Evolutionary conservation across 202 grass and related monocot species (phyloP).

Genomic region (Schoenoplectus triqueter): DNA sequence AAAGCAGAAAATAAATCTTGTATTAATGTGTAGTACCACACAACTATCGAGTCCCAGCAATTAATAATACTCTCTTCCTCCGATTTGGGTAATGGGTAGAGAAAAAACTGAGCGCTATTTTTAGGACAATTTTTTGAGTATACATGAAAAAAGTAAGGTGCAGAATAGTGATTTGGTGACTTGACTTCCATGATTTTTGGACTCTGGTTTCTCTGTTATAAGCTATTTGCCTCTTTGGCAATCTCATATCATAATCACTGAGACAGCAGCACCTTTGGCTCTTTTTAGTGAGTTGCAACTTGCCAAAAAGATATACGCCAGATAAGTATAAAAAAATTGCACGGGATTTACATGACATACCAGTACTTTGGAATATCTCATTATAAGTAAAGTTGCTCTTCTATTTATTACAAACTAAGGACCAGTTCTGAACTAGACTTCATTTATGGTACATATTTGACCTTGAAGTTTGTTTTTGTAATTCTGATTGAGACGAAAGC

Average conservation of each 20-base stretch:
- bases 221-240: not conserved
- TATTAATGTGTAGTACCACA: not conserved
- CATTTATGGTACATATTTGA: conserved; percentile 29
- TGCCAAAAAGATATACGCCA: not conserved
- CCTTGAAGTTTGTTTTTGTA: not conserved
- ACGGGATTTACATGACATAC: not conserved
- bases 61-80: too few relatives aligned
- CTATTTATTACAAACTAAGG: not conserved
- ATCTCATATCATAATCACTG: not conserved
- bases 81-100: too few relatives aligned
- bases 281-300: not conserved
- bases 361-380: not conserved
- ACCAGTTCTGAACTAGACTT: not conserved
- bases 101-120: not conserved
- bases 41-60: too few relatives aligned
- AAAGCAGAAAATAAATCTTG: not conserved
- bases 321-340: not conserved
- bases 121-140: not conserved
- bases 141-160: not conserved
- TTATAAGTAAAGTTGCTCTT: not conserved
- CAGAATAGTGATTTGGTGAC: not conserved
- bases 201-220: not conserved
- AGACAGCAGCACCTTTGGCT: not conserved
- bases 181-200: not conserved
- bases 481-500: conserved; percentile 15